These are phyloP conservation scores for Paragyromitra xinjiangensis DNA, from an alignment of 495 filamentous ascomycete genomes.

Conservation along the genomic window DNA sequence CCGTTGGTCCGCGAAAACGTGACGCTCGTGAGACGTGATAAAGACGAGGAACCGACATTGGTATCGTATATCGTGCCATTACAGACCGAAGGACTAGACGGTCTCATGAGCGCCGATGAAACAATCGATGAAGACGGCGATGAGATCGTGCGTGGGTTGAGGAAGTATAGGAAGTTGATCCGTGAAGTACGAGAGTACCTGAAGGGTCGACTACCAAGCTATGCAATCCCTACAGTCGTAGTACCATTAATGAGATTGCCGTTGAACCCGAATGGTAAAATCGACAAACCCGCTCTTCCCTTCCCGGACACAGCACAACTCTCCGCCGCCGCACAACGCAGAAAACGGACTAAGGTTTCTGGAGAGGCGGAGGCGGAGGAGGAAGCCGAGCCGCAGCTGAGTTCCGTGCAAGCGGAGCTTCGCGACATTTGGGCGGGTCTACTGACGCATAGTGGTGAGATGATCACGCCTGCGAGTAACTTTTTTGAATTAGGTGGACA, in stretches of 20 bases:
- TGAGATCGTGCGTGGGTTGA: constrained; percentile 69
- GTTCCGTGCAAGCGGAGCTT: constrained; percentile 44
- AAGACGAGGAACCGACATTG: constrained; percentile 86
- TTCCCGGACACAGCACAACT: constrained; percentile 83
- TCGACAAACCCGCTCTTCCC: constrained; percentile 87
- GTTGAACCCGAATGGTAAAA: constrained; percentile 93
- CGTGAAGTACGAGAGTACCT: constrained; percentile 79
- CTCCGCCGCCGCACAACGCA: constrained; percentile 58
- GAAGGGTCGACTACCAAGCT: constrained; percentile 76
- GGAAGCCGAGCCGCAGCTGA: constrained; percentile 67
- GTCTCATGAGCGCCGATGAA: constrained; percentile 52
- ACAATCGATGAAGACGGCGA: constrained; percentile 60
- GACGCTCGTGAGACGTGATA: constrained; percentile 85
- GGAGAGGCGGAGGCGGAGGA: constrained; percentile 65
- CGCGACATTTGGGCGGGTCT: constrained; percentile 65
- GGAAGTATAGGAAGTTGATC: constrained; percentile 72
- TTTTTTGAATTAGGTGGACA: constrained; percentile 94
- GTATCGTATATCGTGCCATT: constrained; percentile 89
- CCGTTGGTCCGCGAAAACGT: constrained; percentile 84
- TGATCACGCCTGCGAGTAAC: constrained; percentile 70
- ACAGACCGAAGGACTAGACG: constrained; percentile 40
- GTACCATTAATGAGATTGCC: constrained; percentile 83
- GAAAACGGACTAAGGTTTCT: constrained; percentile 7
- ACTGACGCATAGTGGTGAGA: constrained; percentile 63
- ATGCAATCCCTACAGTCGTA: constrained; percentile 82